A percentile compares a stretch with the other conserved stretches of the same genome.
Conservation (phyloP, 148 eudicot species). For the Gaultheria prostrata region DNA sequence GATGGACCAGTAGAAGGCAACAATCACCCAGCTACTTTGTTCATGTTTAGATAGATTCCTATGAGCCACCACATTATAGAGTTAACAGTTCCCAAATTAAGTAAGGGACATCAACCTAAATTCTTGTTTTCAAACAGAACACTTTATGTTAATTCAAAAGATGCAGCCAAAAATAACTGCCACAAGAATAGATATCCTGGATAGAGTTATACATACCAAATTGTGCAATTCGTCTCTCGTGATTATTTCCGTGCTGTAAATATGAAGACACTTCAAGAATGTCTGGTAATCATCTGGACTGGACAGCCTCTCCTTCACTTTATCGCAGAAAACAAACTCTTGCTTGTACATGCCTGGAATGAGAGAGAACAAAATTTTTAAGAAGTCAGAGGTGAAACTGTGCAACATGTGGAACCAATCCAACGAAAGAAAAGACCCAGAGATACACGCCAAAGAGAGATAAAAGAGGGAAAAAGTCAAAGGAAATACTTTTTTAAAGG, state of each 20-base stretch:
- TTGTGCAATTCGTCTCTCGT: conserved; percentile 77
- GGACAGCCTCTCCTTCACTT: conserved; percentile 85
- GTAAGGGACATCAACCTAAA: background rate
- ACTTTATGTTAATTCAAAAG: conserved; percentile 6
- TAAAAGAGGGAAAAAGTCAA: background rate
- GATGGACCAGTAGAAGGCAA: background rate
- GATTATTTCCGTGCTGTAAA: conserved; percentile 93
- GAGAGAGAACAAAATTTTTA: conserved; percentile 13
- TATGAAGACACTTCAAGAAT: conserved; percentile 93
- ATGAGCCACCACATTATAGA: background rate
- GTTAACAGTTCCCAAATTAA: background rate
- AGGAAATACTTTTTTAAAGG: background rate
- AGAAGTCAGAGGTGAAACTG: background rate
- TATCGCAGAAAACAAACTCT: conserved; percentile 82
- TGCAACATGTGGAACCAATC: conserved; percentile 10
- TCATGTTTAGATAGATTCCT: background rate
- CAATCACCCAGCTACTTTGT: background rate
- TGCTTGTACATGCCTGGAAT: conserved; percentile 64
- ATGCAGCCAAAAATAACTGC: background rate
- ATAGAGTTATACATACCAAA: conserved; percentile 53
- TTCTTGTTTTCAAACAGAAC: background rate
- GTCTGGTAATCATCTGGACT: conserved; percentile 87
- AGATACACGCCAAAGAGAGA: background rate
- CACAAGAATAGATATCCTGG: conserved; percentile 3
- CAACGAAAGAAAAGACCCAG: background rate